These are phyloP conservation scores for Lachancea nothofagi DNA, from an alignment of 805 yeast genomes.

Conservation along the genomic window DNA sequence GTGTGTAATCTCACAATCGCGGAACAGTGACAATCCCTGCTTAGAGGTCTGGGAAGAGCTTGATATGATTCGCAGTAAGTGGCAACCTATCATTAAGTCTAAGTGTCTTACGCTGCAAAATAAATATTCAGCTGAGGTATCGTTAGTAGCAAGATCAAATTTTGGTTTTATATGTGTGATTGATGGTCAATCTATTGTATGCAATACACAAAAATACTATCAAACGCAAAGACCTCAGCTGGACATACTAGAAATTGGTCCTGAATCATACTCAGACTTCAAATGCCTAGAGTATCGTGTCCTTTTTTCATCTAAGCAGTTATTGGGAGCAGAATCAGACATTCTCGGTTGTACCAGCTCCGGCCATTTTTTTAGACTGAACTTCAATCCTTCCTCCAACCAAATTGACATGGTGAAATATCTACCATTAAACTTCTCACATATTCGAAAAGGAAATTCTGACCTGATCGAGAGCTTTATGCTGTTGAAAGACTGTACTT, in stretches of 20 bases:
- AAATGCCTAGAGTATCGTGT: not conserved
- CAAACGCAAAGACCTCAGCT: not conserved
- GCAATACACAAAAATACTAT: not conserved
- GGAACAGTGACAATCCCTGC: not conserved
- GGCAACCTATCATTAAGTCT: not conserved
- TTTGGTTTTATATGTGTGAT: conserved; percentile 22
- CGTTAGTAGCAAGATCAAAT: conserved; percentile 16
- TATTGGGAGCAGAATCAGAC: not conserved
- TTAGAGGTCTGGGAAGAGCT: conserved; percentile 6
- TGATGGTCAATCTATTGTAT: conserved; percentile 5
- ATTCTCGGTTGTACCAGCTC: conserved; percentile 5
- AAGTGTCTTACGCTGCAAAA: not conserved
- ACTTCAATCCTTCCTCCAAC: not conserved
- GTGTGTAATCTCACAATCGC: conserved; percentile 1
- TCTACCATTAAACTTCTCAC: not conserved
- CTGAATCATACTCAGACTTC: not conserved
- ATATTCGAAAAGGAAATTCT: not conserved
- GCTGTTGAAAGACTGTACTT: conserved; percentile 1
- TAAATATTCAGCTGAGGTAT: not conserved
- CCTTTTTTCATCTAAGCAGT: not conserved
- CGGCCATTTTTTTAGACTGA: conserved; percentile 3
- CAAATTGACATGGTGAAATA: not conserved
- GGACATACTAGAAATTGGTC: conserved; percentile 1
- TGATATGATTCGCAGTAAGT: conserved; percentile 6
- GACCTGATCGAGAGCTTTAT: not conserved